Evolutionary conservation across 805 yeast genomes (phyloP), one percentile per base, ranked within the genome.

Genomic region (Starmerella sp.): DNA sequence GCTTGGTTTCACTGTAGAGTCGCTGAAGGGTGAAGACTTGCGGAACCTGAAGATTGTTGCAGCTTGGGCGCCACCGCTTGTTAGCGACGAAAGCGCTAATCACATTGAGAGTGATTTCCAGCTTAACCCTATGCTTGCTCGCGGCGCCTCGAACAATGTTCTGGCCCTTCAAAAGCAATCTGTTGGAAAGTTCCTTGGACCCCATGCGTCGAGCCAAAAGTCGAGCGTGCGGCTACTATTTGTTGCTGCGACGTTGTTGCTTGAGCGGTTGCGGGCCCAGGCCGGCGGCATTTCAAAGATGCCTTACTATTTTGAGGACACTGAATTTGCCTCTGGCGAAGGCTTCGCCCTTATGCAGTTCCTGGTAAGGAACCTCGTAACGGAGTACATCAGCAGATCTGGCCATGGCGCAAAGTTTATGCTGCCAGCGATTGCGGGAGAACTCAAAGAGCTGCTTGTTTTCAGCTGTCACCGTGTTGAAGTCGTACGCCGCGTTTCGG

Each of bases 21-120:
- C 69, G 3, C 72, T 82, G 64, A 76, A 80, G 14, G 69, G 71
- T 54, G 69, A 70, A n/a, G 76, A 78, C 63, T 67, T 69, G 44
- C 61, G 61, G 0, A 78, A 79, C 31, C 73, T 91, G 43, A 74
- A 77, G 62, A 73, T 81, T 53, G 84, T 93, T 61, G 97, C 98
- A 0, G 79, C 84, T 66, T 85, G 78, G 65, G 78, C 97, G 5
- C 96, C 96, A 2, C 88, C 95, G 2, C 74, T 89, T 51, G 95
- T 95, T 0, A 82, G 93, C 2, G 95, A 86, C 62, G 72, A 76
- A 15, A 82, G 90, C 3, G 80, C 89, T 70, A 82, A 84, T 65
- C 82, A 89, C 64, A 83, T 91, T 11, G 98, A 93, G 66, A 87
- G 95, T 17, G 87, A 96, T 2, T 75, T 93, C 58, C 97, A 93